phyloP scores from a whole-genome alignment of 2,329 filamentous ascomycete genomes.

The Cadophora sp. region DNA sequence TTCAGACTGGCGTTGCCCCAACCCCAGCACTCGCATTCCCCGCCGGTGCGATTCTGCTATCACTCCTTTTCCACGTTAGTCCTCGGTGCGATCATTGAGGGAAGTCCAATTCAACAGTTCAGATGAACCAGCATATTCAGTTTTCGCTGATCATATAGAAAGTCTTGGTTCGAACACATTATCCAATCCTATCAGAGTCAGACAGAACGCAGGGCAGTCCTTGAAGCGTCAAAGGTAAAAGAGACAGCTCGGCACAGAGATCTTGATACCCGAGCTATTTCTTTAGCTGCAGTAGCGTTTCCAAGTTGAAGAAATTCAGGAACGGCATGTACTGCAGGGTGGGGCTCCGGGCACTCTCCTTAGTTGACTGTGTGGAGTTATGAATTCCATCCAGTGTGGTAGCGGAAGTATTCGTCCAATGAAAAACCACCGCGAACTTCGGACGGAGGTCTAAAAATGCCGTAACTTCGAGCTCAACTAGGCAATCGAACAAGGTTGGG shows the following conservation, averaged over 20 bases:
- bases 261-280: neutral
- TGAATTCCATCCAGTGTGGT: neutral
- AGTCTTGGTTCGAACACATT: neutral
- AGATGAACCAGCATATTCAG: neutral
- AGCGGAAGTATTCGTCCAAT: neutral
- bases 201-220: neutral
- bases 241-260: neutral
- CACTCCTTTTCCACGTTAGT: neutral
- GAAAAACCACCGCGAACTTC: neutral
- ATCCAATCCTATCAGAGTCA: neutral
- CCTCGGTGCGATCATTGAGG: neutral
- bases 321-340: neutral
- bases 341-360: neutral
- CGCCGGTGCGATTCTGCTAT: neutral
- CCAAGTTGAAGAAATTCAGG: neutral
- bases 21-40: neutral
- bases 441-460: neutral
- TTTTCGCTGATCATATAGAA: neutral
- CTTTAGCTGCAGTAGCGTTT: conserved; percentile 2
- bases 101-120: neutral
- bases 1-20: neutral
- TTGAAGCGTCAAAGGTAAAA: neutral
- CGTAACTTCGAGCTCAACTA: neutral
- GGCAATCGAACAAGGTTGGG: neutral
- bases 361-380: neutral